A percentile compares a stretch with the other conserved stretches of the same genome.
Evolutionary conservation across 2,329 filamentous ascomycete genomes (phyloP).

Genomic region (Geosmithia flava): DNA sequence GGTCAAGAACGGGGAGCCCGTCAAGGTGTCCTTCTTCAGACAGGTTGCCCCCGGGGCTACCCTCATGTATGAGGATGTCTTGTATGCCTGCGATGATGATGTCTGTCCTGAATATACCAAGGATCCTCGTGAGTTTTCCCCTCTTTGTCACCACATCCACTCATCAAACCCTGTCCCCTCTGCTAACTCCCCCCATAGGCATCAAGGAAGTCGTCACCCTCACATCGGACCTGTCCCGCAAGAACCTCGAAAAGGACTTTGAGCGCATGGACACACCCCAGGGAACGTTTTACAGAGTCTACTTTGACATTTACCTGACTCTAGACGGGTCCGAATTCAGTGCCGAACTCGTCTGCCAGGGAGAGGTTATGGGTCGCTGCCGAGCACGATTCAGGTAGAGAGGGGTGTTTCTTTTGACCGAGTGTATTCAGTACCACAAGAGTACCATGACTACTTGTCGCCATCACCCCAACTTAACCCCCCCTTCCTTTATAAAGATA

Average conservation of each 20-base stretch:
- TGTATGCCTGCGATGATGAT: conserved; percentile 96
- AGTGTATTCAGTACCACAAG: no score
- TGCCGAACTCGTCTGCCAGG: conserved; percentile 96
- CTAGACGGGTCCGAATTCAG: conserved; percentile 97
- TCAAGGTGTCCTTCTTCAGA: conserved; percentile 97
- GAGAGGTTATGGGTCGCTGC: conserved; percentile 97
- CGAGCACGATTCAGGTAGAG: conserved; percentile 68
- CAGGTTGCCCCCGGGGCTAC: conserved; percentile 95
- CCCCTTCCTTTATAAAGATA: neutral
- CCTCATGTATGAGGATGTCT: conserved; percentile 97
- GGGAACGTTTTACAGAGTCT: conserved; percentile 83
- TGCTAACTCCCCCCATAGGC: conserved; percentile 39
- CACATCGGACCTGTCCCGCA: conserved; percentile 90
- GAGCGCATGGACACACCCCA: conserved; percentile 98
- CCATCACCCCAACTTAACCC: neutral
- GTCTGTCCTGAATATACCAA: conserved; percentile 98
- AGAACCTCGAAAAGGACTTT: conserved; percentile 98
- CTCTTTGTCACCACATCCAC: neutral
- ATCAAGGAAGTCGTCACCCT: conserved; percentile 99
- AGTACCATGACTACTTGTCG: no score
- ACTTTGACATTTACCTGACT: conserved; percentile 76
- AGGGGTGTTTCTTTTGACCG: no score
- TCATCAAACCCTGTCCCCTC: no score
- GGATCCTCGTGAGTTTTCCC: conserved; percentile 77
- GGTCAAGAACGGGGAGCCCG: conserved; percentile 97